Conservation (phyloP, 1,284 basidiomycete species). For the Megacollybia platyphylla region DNA sequence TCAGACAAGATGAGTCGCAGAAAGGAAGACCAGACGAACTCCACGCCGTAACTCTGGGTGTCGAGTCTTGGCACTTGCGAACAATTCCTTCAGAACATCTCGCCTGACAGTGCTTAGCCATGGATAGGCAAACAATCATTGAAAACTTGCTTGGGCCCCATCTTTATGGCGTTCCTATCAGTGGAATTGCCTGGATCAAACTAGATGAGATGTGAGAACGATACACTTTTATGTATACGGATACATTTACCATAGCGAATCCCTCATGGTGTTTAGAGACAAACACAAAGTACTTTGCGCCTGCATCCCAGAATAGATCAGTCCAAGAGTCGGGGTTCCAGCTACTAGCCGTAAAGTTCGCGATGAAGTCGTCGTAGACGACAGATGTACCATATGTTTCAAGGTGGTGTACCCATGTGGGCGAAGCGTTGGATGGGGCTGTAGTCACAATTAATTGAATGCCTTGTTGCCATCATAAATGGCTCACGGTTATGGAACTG, state of each 20-base stretch:
- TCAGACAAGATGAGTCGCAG: too few relatives aligned
- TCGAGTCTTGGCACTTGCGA: background rate
- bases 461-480: constrained; percentile 7
- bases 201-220: background rate
- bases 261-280: constrained; percentile 13
- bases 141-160: background rate
- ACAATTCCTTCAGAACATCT: background rate
- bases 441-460: constrained; percentile 15
- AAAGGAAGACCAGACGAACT: too few relatives aligned
- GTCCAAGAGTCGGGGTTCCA: constrained; percentile 44
- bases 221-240: background rate
- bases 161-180: background rate
- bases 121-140: background rate
- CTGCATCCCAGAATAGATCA: constrained; percentile 38
- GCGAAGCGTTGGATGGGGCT: constrained; percentile 20
- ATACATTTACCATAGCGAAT: background rate
- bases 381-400: constrained; percentile 35
- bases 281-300: constrained; percentile 51
- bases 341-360: constrained; percentile 33
- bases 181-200: background rate
- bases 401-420: constrained; percentile 34
- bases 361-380: constrained; percentile 46
- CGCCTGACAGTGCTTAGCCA: background rate
- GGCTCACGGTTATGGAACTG: constrained; percentile 41
- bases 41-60: background rate